A percentile compares a stretch with the other conserved stretches of the same genome.
These are phyloP conservation scores for Tolypocladium guangdongense DNA, from an alignment of 2,329 filamentous ascomycete species.

Conservation along the genomic window DNA sequence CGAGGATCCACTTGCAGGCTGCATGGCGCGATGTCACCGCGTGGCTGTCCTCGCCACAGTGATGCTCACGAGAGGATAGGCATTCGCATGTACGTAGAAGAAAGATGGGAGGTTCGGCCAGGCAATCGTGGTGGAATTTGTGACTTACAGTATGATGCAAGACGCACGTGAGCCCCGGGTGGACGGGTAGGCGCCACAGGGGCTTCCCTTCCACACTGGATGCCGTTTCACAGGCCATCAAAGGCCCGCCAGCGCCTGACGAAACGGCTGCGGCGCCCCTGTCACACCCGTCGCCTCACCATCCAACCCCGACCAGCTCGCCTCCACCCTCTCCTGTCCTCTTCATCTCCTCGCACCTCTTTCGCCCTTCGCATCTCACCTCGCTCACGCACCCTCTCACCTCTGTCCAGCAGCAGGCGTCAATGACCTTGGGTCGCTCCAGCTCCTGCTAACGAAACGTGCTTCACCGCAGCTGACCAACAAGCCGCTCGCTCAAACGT, in stretches of 20 bases:
- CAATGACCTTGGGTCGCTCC: background rate
- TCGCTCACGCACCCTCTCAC: background rate
- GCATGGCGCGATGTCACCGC: background rate
- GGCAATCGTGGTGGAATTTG: background rate
- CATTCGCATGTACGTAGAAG: background rate
- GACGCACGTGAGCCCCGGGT: background rate
- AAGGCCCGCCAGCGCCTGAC: background rate
- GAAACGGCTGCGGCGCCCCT: background rate
- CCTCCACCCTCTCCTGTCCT: constrained; percentile 1
- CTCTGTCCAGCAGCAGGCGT: background rate
- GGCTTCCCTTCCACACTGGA: too few species aligned
- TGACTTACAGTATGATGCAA: background rate
- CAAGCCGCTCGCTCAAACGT: background rate
- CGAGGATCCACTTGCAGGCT: background rate
- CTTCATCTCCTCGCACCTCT: background rate
- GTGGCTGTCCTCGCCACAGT: background rate
- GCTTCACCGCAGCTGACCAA: background rate
- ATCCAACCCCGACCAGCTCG: background rate
- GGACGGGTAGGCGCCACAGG: background rate
- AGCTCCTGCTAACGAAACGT: background rate
- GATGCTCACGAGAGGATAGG: background rate
- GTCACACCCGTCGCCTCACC: background rate
- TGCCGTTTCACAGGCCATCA: background rate
- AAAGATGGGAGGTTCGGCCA: background rate
- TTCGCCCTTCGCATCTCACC: background rate